phyloP scores from a whole-genome alignment of 768 basidiomycete species.

The Tulasnella sp. region DNA sequence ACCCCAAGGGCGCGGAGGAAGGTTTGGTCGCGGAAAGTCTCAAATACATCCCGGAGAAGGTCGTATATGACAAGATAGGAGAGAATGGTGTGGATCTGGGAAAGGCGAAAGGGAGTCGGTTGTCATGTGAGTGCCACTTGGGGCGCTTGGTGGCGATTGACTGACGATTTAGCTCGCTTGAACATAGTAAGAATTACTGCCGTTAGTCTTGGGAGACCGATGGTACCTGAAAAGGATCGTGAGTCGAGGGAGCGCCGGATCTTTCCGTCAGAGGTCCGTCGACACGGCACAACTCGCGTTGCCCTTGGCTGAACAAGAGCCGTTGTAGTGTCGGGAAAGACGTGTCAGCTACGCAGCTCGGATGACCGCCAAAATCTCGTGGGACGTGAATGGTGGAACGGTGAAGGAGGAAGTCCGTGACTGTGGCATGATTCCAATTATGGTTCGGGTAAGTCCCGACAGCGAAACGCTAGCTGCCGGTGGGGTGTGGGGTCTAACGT shows the following conservation, averaged over 20 bases:
- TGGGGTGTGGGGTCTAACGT: background rate
- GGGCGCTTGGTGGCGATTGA: background rate
- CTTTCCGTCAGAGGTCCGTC: conserved; percentile 76
- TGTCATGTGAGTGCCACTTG: conserved; percentile 52
- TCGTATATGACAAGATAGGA: conserved; percentile 33
- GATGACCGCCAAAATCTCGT: conserved; percentile 78
- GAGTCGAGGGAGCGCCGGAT: conserved; percentile 61
- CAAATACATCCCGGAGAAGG: conserved; percentile 78
- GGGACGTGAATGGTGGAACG: conserved; percentile 64
- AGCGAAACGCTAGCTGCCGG: background rate
- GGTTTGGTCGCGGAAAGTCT: conserved; percentile 71
- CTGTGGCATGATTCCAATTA: conserved; percentile 88
- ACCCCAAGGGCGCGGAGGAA: conserved; percentile 63
- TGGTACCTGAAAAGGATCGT: conserved; percentile 75
- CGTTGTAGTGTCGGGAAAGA: conserved; percentile 74
- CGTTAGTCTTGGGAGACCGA: conserved; percentile 70
- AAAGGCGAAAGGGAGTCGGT: conserved; percentile 62
- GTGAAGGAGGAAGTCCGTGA: conserved; percentile 63
- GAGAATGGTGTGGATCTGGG: conserved; percentile 5
- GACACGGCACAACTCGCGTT: background rate
- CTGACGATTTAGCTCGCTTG: background rate
- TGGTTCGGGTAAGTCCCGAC: conserved; percentile 71
- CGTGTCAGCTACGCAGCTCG: conserved; percentile 83
- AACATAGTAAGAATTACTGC: conserved; percentile 68
- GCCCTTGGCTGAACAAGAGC: background rate